Base-by-base conservation (phyloP, 768 basidiomycete genomes). In the Podaxis mareebaensis region DNA sequence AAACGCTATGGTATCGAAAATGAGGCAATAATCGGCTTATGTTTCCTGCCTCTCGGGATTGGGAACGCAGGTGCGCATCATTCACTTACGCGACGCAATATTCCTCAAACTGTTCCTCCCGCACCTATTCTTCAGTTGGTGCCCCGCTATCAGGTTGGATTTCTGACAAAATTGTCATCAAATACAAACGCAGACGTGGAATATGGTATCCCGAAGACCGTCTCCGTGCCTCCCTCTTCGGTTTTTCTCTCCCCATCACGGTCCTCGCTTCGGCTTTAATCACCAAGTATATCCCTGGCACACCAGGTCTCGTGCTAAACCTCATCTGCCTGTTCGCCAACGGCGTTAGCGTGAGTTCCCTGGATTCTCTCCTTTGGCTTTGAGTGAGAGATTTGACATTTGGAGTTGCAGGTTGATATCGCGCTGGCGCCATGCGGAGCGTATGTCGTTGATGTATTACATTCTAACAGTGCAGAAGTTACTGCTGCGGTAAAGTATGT, bases 161-260 rank as follows among this genome's bases (percentile, higher is more conserved):
- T 0, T 90, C 90, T 0, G 90, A 91, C 71, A 64, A 65, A 22
- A 73, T 81, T 0, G 76, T 92, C 13, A 75, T 80, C 15, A 69
- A 68, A 48, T 86, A 83, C 72, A 80, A 81, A n/a, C 72, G 77
- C 51, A 69, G 74, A 4, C 78, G 79, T 0, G 87, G 87, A 1
- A 65, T 75, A 2, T 90, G 86, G 87, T 81, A 84, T 51, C 89
- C 89, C 0, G 89, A 92, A 71, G 90, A 89, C 66, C 83, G 89
- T 7, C 78, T 91, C 30, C 79, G 85, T 1, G 86, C 80, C 1
- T 75, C 82, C 2, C 69, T 85, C 33, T 66, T 77, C 7, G 83
- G 85, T 10, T 79, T 83, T 15, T 73, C 88, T 33, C 75, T 82
- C 4, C 91, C 89, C 0, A 24, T 86, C 0, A 83, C 87, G 1